Evolutionary conservation across 768 basidiomycete species (phyloP).

Genomic region (Lenzites betulinus): DNA sequence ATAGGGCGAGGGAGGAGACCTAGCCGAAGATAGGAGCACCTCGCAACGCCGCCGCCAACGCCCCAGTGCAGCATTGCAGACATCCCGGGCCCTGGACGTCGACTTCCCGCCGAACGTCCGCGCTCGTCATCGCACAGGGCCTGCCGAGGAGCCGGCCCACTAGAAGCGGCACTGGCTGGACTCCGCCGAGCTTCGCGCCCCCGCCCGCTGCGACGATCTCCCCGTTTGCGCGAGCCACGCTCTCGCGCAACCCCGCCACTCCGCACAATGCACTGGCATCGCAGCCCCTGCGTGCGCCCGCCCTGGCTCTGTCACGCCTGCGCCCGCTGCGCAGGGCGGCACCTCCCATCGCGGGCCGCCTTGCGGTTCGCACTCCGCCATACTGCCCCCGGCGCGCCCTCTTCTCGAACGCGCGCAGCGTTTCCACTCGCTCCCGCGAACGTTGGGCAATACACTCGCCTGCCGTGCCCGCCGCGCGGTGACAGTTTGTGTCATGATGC

Average conservation of each 20-base stretch:
- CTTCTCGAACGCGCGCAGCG: not conserved
- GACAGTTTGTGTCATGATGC: conserved; percentile 16
- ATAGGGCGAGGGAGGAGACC: no score
- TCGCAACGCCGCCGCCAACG: not conserved
- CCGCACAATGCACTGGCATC: not conserved
- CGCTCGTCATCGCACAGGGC: not conserved
- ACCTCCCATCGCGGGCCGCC: not conserved
- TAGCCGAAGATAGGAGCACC: no score
- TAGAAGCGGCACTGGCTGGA: not conserved
- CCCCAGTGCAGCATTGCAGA: not conserved
- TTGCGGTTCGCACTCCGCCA: not conserved
- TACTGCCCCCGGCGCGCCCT: not conserved
- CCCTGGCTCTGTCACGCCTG: not conserved
- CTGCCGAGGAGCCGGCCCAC: not conserved
- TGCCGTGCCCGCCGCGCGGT: not conserved
- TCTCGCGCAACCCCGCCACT: not conserved
- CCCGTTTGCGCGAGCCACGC: not conserved
- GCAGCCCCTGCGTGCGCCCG: not conserved
- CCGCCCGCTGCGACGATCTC: not conserved
- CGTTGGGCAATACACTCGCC: not conserved
- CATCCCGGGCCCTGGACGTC: not conserved
- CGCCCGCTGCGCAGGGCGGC: not conserved
- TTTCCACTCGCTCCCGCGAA: conserved; percentile 18
- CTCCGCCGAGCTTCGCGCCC: not conserved
- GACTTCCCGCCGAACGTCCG: not conserved